Evolutionary conservation across 106 monocot species (phyloP).

Genomic region (Dioscorea zingiberensis): DNA sequence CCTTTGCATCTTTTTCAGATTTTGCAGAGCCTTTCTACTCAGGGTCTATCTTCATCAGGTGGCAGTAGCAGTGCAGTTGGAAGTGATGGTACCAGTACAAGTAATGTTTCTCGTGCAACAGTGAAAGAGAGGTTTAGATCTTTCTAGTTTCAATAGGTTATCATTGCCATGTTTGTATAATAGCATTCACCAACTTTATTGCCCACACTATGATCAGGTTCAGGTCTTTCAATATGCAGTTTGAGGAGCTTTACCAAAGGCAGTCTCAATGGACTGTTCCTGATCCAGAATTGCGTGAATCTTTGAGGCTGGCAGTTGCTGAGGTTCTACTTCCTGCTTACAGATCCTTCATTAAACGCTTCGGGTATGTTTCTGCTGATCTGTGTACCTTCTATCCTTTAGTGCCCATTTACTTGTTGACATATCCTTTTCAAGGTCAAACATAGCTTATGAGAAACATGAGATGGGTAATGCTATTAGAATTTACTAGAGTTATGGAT

Average conservation of each 20-base stretch:
- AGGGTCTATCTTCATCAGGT: conserved; percentile 45
- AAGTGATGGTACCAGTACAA: conserved; percentile 38
- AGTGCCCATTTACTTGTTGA: too few relatives aligned
- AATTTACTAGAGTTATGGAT: too few relatives aligned
- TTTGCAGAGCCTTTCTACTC: conserved; percentile 46
- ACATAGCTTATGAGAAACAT: too few relatives aligned
- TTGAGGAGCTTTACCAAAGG: conserved; percentile 72
- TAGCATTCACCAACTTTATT: background rate
- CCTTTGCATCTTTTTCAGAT: conserved; percentile 19
- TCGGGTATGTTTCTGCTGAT: conserved; percentile 37
- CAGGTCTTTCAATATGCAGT: conserved; percentile 69
- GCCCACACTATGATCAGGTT: conserved; percentile 25
- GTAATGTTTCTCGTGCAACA: conserved; percentile 50
- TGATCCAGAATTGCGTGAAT: conserved; percentile 76
- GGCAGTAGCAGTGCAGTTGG: conserved; percentile 20
- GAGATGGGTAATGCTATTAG: too few relatives aligned
- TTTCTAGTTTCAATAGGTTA: background rate
- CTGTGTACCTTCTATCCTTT: background rate
- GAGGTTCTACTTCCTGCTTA: conserved; percentile 80
- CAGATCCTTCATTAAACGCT: conserved; percentile 67
- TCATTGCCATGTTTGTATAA: background rate
- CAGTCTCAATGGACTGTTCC: conserved; percentile 80
- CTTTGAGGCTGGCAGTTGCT: conserved; percentile 73
- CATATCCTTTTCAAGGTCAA: too few relatives aligned
- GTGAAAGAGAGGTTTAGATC: conserved; percentile 58